These are phyloP conservation scores for Geranium incanum DNA, from an alignment of 441 rosid species.

Conservation along the genomic window DNA sequence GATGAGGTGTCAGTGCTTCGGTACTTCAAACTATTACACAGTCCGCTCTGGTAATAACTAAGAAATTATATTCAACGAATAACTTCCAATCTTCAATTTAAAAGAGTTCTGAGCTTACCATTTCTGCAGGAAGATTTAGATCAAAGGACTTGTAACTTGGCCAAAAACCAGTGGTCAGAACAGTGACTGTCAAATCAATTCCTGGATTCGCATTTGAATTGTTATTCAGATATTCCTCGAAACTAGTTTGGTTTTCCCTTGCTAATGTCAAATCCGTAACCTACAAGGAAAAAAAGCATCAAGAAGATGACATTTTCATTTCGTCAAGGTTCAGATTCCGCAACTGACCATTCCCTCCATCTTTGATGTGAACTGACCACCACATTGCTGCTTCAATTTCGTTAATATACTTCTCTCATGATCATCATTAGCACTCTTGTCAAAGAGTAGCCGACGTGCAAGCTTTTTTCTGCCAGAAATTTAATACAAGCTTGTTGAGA, in stretches of 20 bases:
- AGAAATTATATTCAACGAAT: neutral
- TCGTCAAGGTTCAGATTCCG: neutral
- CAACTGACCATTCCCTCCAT: slow-evolving; percentile 97
- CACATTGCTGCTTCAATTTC: slow-evolving; percentile 91
- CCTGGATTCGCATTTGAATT: slow-evolving; percentile 67
- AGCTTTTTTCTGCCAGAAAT: slow-evolving; percentile 65
- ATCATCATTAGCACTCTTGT: slow-evolving; percentile 86
- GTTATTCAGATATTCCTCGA: slow-evolving; percentile 62
- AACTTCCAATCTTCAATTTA: neutral
- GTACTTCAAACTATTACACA: neutral
- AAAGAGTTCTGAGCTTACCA: slow-evolving; percentile 40
- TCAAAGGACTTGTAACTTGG: slow-evolving; percentile 94
- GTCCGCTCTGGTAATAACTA: too few relatives aligned
- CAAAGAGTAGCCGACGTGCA: slow-evolving; percentile 83
- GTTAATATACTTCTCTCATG: slow-evolving; percentile 88
- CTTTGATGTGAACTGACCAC: slow-evolving; percentile 93
- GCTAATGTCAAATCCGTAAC: slow-evolving; percentile 95
- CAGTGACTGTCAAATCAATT: slow-evolving; percentile 80
- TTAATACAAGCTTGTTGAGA: too few relatives aligned
- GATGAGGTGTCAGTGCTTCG: neutral
- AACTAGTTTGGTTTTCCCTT: slow-evolving; percentile 70
- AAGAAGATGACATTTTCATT: neutral
- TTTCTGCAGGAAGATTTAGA: slow-evolving; percentile 81
- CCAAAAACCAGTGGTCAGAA: slow-evolving; percentile 96
- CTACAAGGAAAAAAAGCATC: slow-evolving; percentile 28